phyloP scores from a whole-genome alignment of 768 basidiomycete genomes.

The Auricularia cornea region DNA sequence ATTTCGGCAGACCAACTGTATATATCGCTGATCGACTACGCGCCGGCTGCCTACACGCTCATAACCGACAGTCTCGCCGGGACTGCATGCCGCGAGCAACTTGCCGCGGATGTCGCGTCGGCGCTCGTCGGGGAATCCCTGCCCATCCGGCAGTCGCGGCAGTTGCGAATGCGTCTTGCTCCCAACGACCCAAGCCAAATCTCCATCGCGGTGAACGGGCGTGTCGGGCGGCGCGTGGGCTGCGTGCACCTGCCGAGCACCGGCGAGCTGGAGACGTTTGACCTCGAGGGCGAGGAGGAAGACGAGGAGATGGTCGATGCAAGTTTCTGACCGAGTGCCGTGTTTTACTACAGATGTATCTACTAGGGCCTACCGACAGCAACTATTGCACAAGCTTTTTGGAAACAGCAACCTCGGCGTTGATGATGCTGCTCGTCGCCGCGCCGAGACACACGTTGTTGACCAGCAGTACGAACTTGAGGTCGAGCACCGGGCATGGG shows the following conservation, averaged over 20 bases:
- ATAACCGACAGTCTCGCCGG: constrained; percentile 42
- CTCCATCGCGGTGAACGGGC: constrained; percentile 65
- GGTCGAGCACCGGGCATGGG: constrained; percentile 84
- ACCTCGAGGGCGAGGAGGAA: not conserved
- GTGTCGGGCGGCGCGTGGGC: constrained; percentile 62
- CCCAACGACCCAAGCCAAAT: constrained; percentile 42
- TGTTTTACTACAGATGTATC: not conserved
- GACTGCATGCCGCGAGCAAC: constrained; percentile 16
- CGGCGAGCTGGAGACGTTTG: not conserved
- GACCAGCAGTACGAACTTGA: constrained; percentile 89
- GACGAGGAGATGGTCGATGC: not conserved
- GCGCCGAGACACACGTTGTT: constrained; percentile 96
- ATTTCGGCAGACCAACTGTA: not conserved
- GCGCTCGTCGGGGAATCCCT: not conserved
- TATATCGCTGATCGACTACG: not conserved
- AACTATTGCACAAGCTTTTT: too few relatives aligned
- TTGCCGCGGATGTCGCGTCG: not conserved
- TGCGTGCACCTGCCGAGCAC: constrained; percentile 34
- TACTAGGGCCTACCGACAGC: too few relatives aligned
- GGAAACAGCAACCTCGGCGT: constrained; percentile 75
- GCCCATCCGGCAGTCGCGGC: not conserved
- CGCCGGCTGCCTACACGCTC: not conserved
- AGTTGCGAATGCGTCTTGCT: constrained; percentile 11
- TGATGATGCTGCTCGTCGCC: constrained; percentile 94
- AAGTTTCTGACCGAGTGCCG: not conserved